phyloP scores from a whole-genome alignment of 306 rosid genomes.

The Lathyrus sativus region DNA sequence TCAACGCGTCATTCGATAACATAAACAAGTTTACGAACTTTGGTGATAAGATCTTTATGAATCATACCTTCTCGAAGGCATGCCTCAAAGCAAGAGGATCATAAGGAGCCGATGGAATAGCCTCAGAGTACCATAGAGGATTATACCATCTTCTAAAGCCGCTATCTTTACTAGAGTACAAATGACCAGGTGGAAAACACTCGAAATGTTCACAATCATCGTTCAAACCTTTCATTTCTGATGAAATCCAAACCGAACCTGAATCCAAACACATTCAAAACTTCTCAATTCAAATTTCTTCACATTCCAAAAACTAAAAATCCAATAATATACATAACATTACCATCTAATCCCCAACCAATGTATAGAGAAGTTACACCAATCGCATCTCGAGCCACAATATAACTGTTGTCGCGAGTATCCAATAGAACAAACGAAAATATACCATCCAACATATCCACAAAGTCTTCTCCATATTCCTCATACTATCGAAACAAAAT shows the following conservation, averaged over 20 bases:
- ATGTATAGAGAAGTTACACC: conserved; percentile 92
- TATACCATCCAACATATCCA: conserved; percentile 91
- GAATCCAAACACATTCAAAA: neutral
- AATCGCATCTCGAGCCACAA: conserved; percentile 95
- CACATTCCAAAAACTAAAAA: neutral
- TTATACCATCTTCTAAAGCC: conserved; percentile 83
- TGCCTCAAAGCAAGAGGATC: conserved; percentile 78
- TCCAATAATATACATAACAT: neutral
- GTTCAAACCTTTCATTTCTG: conserved; percentile 83
- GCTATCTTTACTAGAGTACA: conserved; percentile 88
- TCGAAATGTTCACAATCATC: conserved; percentile 93
- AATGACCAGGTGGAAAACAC: conserved; percentile 86
- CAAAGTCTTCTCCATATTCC: conserved; percentile 80
- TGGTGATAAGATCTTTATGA: neutral
- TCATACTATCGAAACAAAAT: conserved; percentile 60
- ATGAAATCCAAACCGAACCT: conserved; percentile 94
- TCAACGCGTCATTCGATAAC: neutral
- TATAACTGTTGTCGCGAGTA: conserved; percentile 89
- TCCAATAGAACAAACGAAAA: conserved; percentile 90
- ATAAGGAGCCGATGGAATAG: conserved; percentile 80
- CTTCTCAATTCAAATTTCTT: conserved; percentile 3
- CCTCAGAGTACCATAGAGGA: conserved; percentile 87
- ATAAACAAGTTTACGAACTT: neutral
- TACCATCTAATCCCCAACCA: conserved; percentile 98
- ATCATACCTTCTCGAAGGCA: conserved; percentile 74